A percentile compares a stretch with the other conserved stretches of the same genome.
phyloP scores from a whole-genome alignment of 2,329 filamentous ascomycete species.

The Claviceps arundinis region DNA sequence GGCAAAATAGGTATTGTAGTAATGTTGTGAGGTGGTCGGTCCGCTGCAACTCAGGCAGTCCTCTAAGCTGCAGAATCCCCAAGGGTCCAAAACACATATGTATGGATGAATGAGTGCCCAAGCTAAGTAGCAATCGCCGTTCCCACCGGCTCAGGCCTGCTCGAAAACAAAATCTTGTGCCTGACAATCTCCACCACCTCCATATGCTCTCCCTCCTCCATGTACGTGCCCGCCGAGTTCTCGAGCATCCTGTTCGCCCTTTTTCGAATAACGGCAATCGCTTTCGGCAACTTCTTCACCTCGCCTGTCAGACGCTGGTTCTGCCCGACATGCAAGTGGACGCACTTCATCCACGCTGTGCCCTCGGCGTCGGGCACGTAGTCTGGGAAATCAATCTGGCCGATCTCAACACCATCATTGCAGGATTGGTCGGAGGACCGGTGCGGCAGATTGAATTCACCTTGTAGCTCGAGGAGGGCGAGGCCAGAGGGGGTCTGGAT shows the following conservation, averaged over 20 bases:
- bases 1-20: neutral
- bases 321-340: conserved; percentile 76
- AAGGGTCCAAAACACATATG: neutral
- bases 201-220: conserved; percentile 36
- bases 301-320: conserved; percentile 85
- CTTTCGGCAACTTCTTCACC: conserved; percentile 70
- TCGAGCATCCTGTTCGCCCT: conserved; percentile 32
- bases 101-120: neutral
- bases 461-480: conserved; percentile 85
- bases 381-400: conserved; percentile 65
- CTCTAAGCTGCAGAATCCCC: neutral
- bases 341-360: conserved; percentile 76
- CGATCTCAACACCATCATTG: conserved; percentile 33
- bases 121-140: conserved; percentile 5
- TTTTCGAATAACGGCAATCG: conserved; percentile 65
- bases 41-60: neutral
- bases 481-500: conserved; percentile 82
- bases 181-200: conserved; percentile 81
- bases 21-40: neutral
- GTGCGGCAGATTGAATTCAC: conserved; percentile 64
- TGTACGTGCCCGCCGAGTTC: conserved; percentile 24
- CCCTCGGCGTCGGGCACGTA: conserved; percentile 37
- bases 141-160: conserved; percentile 76
- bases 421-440: conserved; percentile 19
- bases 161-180: conserved; percentile 75